Evolutionary conservation across 1,284 basidiomycete species (phyloP).

Genomic region (Vanrija pseudolonga): DNA sequence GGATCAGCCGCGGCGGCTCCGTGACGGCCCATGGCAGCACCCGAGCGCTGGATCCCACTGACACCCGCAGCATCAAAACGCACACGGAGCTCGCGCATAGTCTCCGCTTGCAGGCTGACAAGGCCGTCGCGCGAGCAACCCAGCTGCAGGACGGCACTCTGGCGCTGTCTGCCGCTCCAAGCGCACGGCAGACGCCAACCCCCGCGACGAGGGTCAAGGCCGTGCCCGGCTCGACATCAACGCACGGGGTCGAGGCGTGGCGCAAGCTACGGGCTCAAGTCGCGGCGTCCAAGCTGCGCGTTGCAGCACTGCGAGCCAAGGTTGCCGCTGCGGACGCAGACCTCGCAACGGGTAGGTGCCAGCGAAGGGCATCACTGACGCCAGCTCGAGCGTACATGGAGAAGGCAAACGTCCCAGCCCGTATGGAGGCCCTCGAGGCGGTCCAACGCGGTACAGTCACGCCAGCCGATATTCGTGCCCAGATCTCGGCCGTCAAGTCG

Average conservation of each 20-base stretch:
- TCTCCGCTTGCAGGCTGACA: conserved; percentile 12
- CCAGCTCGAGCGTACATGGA: conserved; percentile 3
- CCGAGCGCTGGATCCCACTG: too few species aligned
- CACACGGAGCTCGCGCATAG: conserved; percentile 11
- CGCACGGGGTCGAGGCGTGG: conserved; percentile 20
- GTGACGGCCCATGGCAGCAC: background rate
- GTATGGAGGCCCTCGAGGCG: conserved; percentile 4
- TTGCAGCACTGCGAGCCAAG: conserved; percentile 13
- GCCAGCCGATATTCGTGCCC: conserved; percentile 7
- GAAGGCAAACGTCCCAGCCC: background rate
- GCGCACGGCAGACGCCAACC: too few species aligned
- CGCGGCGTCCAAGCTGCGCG: conserved; percentile 20
- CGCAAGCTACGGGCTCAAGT: conserved; percentile 33
- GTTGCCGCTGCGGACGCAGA: conserved; percentile 6
- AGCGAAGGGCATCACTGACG: background rate
- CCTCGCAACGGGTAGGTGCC: conserved; percentile 15
- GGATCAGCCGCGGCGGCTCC: background rate
- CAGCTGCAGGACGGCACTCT: conserved; percentile 8
- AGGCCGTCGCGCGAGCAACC: conserved; percentile 12
- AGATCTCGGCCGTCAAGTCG: conserved; percentile 8
- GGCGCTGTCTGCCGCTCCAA: background rate
- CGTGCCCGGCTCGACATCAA: background rate
- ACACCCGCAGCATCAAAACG: conserved; percentile 13
- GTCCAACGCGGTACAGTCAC: background rate
- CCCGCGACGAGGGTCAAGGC: too few species aligned